Conservation (phyloP, 257 asterid species). For the Henckelia pumila region DNA sequence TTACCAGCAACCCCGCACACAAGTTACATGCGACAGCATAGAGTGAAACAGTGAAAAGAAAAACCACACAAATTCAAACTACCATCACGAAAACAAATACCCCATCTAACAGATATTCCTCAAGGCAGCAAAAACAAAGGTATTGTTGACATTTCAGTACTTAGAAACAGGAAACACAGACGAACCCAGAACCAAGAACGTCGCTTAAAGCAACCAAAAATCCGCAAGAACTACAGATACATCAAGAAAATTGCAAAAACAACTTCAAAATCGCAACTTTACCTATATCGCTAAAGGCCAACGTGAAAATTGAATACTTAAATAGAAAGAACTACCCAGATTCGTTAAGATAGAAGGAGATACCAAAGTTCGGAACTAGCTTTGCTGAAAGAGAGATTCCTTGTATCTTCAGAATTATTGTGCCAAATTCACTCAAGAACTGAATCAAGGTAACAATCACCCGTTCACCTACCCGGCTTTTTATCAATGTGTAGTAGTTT, state of each 20-base stretch:
- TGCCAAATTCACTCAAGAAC: background rate
- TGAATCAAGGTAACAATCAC: background rate
- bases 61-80: background rate
- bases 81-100: background rate
- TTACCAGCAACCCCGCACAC: background rate
- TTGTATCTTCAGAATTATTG: constrained; percentile 3
- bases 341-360: constrained; percentile 12
- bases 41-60: background rate
- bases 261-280: constrained; percentile 4
- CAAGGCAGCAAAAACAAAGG: background rate
- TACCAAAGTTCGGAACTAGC: constrained; percentile 17
- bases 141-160: background rate
- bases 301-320: constrained; percentile 7
- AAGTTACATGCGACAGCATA: background rate
- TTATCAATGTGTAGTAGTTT: background rate
- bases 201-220: constrained; percentile 14
- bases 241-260: background rate
- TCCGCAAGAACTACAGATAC: background rate
- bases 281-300: constrained; percentile 13
- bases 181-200: constrained; percentile 12
- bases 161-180: background rate
- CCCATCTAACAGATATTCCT: constrained; percentile 13
- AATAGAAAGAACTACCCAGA: background rate
- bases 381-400: constrained; percentile 36
- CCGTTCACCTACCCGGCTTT: constrained; percentile 17